Evolutionary conservation across 306 rosid genomes (phyloP).

Genomic region (Benincasa hispida): DNA sequence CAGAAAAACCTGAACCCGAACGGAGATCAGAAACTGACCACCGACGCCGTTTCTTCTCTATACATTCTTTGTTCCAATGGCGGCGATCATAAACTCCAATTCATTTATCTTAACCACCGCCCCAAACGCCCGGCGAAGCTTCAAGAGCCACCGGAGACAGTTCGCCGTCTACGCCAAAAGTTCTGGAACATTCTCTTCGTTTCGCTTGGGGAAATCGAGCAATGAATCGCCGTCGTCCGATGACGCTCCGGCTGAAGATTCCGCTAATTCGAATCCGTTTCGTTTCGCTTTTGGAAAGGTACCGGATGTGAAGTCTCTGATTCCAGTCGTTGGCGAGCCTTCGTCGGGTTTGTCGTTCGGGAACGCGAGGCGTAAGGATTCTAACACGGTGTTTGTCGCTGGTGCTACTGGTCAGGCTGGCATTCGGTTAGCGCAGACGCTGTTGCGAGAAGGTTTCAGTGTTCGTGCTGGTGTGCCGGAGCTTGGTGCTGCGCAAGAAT

Average conservation of each 20-base stretch:
- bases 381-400: slow-evolving; percentile 72
- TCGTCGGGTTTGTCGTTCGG: slow-evolving; percentile 59
- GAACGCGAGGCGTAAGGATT: slow-evolving; percentile 54
- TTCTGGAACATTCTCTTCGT: slow-evolving; percentile 37
- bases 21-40: slow-evolving; percentile 1
- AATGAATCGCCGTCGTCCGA: slow-evolving; percentile 22
- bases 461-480: slow-evolving; percentile 93
- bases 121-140: slow-evolving; percentile 25
- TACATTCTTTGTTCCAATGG: slow-evolving; percentile 29
- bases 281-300: slow-evolving; percentile 54
- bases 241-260: slow-evolving; percentile 16
- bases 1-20: not conserved
- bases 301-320: slow-evolving; percentile 54
- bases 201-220: slow-evolving; percentile 46
- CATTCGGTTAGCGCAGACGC: slow-evolving; percentile 59
- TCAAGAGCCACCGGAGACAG: slow-evolving; percentile 18
- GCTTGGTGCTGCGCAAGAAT: slow-evolving; percentile 68
- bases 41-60: slow-evolving; percentile 7
- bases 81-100: slow-evolving; percentile 57
- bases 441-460: slow-evolving; percentile 69
- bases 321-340: slow-evolving; percentile 36
- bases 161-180: slow-evolving; percentile 36
- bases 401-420: slow-evolving; percentile 87
- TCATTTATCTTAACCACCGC: slow-evolving; percentile 44
- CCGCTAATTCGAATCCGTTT: slow-evolving; percentile 40